A percentile compares a stretch with the other conserved stretches of the same genome.
Evolutionary conservation across 2,329 filamentous ascomycete genomes (phyloP).

Genomic region (Coniochaeta pulveracea): DNA sequence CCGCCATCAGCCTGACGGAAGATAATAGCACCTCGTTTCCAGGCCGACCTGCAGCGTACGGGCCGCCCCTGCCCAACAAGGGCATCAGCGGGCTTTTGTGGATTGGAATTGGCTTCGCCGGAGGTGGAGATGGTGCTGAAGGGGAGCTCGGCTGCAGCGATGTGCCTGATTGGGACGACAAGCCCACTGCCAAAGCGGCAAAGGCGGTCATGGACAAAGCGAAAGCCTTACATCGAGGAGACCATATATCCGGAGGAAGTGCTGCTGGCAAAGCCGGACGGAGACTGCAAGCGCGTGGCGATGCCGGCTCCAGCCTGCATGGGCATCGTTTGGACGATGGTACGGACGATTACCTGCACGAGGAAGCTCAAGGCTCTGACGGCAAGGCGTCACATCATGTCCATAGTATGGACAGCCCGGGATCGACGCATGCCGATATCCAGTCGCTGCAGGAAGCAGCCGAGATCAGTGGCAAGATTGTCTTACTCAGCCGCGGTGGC

Average conservation of each 20-base stretch:
- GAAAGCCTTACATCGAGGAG: too few species aligned
- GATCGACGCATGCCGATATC: constrained; percentile 68
- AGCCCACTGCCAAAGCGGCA: constrained; percentile 15
- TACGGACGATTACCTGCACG: constrained; percentile 75
- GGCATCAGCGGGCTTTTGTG: constrained; percentile 85
- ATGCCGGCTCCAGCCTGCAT: constrained; percentile 11
- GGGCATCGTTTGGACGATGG: constrained; percentile 49
- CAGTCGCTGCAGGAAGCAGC: constrained; percentile 84
- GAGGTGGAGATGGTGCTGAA: constrained; percentile 52
- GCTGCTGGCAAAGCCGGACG: constrained; percentile 11
- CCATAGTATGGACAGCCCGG: constrained; percentile 21
- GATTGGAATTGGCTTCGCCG: constrained; percentile 86
- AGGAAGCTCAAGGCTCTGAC: constrained; percentile 23
- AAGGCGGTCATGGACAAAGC: constrained; percentile 24
- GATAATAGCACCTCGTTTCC: constrained; percentile 98
- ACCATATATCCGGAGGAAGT: too few species aligned
- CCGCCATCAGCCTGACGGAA: constrained; percentile 90
- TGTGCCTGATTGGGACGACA: constrained; percentile 75
- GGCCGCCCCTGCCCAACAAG: constrained; percentile 60
- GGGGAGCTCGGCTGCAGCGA: constrained; percentile 93
- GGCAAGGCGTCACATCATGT: constrained; percentile 20
- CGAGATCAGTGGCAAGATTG: constrained; percentile 88
- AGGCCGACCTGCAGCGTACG: constrained; percentile 86
- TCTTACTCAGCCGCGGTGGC: constrained; percentile 80
- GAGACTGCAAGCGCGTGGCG: constrained; percentile 17